Evolutionary conservation across 495 filamentous ascomycete species (phyloP), one percentile per base, ranked within the genome.

Genomic region (Xylaria acuta): DNA sequence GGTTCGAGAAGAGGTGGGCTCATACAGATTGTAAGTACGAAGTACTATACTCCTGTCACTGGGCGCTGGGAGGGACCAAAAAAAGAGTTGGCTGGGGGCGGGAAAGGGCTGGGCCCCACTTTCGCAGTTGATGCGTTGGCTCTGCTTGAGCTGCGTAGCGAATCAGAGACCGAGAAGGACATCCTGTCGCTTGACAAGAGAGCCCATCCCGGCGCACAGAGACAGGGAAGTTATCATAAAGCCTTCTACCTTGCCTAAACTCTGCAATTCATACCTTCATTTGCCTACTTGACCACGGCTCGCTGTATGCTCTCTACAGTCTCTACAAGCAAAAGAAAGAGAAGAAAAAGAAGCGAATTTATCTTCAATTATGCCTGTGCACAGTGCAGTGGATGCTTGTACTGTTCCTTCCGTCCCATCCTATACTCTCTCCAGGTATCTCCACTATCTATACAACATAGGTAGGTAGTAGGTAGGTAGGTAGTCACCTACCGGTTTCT

Each of bases 111-210:
- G n/a, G 25, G 41, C 40, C 59, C 69, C 69, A 49, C 49, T 40
- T 40, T 43, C 53, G 5, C 12, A 22, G 66, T 75, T 76, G 75
- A 78, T 80, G 79, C 75, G 79, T 73, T 80, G 79, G 77, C 79
- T 38, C 66, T 80, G 75, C 76, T 75, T 75, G 36, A 72, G 34
- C 41, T 40, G n/a, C 34, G 5, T n/a, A 45, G 62, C 79, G 75
- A 80, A 80, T 80, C 20, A 40, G 5, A 27, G 16, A 12, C 20
- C 72, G 58, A 36, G 69, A 68, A 71, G 38, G 4, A 67, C 47
- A 34, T 60, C 54, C 32, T 25, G 56, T 69, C 41, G 30, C 65
- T 58, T 72, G 71, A 75, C 56, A 72, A 63, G 70, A 73, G 34
- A 32, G 54, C 53, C 75, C 58, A 73, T 67, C 70, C 75, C 70